Percentiles rank a stretch among this genome's conserved stretches.
Conservation (phyloP, 306 rosid genomes). For the Pterocarpus macrocarpus region DNA sequence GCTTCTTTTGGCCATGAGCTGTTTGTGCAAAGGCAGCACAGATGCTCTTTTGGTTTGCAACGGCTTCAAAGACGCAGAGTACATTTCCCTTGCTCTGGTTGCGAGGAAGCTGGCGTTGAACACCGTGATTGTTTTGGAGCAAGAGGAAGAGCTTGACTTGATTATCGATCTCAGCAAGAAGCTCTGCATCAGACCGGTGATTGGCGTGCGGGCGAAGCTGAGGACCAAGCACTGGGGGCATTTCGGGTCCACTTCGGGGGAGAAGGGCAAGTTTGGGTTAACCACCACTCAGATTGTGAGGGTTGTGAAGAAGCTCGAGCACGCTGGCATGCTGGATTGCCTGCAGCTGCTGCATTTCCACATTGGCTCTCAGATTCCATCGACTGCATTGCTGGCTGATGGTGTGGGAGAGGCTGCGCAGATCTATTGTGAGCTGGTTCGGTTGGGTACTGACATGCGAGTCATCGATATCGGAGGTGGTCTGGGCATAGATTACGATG, state of each 20-base stretch:
- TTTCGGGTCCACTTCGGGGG: constrained; percentile 88
- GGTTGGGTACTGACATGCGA: constrained; percentile 82
- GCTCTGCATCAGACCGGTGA: constrained; percentile 73
- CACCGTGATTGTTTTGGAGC: constrained; percentile 85
- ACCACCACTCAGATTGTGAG: constrained; percentile 75
- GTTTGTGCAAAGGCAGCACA: constrained; percentile 78
- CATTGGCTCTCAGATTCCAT: constrained; percentile 87
- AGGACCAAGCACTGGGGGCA: constrained; percentile 89
- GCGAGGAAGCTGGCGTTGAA: constrained; percentile 80
- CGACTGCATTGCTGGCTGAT: constrained; percentile 72
- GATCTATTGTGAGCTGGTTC: constrained; percentile 88
- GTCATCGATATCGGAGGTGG: constrained; percentile 94
- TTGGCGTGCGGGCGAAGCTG: constrained; percentile 88
- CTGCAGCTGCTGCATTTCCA: constrained; percentile 89
- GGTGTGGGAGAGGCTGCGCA: constrained; percentile 90
- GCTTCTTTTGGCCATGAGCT: constrained; percentile 88
- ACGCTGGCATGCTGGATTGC: constrained; percentile 77
- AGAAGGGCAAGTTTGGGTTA: constrained; percentile 91
- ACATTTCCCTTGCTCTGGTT: constrained; percentile 75
- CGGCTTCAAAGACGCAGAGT: constrained; percentile 80
- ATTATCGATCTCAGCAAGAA: constrained; percentile 73
- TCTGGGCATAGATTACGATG: constrained; percentile 86
- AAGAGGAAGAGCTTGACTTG: constrained; percentile 83
- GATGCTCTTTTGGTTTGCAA: constrained; percentile 79
- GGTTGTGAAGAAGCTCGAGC: constrained; percentile 76